Evolutionary conservation across 768 basidiomycete species (phyloP).

Genomic region (Nevesoporus exiguus): DNA sequence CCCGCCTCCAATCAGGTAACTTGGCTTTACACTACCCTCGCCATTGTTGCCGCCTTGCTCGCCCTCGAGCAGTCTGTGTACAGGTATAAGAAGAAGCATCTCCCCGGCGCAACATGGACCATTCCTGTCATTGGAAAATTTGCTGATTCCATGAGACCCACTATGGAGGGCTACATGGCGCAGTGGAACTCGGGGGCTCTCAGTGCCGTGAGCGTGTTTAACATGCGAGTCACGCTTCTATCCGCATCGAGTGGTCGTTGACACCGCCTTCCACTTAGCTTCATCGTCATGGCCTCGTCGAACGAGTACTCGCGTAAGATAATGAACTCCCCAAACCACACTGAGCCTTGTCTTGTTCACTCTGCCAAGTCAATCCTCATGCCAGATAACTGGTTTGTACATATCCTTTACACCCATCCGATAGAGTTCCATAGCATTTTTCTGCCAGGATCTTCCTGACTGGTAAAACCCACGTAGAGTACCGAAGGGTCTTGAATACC

Average conservation of each 20-base stretch:
- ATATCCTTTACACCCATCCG: neutral
- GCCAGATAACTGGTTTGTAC: conserved; percentile 78
- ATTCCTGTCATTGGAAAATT: conserved; percentile 98
- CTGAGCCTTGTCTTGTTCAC: conserved; percentile 92
- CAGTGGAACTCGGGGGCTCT: conserved; percentile 92
- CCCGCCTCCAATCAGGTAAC: conserved; percentile 22
- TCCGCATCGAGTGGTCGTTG: neutral
- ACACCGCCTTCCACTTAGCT: conserved; percentile 49
- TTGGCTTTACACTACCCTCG: conserved; percentile 70
- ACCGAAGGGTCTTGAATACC: conserved; percentile 84
- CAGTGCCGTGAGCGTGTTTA: conserved; percentile 91
- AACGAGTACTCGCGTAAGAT: conserved; percentile 94
- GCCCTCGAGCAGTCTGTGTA: conserved; percentile 86
- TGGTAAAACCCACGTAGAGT: conserved; percentile 90
- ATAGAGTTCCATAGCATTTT: neutral
- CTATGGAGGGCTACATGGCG: conserved; percentile 86
- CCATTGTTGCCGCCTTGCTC: conserved; percentile 70
- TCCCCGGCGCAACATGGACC: conserved; percentile 89
- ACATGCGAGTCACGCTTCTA: conserved; percentile 64
- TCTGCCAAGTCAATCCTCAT: conserved; percentile 85
- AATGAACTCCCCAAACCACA: conserved; percentile 86
- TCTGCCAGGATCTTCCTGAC: conserved; percentile 90
- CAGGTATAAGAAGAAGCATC: conserved; percentile 80
- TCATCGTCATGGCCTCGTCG: conserved; percentile 96
- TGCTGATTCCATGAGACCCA: conserved; percentile 85